phyloP scores from a whole-genome alignment of 352 stramenopile genomes.

The Aphanomyces stellatus region DNA sequence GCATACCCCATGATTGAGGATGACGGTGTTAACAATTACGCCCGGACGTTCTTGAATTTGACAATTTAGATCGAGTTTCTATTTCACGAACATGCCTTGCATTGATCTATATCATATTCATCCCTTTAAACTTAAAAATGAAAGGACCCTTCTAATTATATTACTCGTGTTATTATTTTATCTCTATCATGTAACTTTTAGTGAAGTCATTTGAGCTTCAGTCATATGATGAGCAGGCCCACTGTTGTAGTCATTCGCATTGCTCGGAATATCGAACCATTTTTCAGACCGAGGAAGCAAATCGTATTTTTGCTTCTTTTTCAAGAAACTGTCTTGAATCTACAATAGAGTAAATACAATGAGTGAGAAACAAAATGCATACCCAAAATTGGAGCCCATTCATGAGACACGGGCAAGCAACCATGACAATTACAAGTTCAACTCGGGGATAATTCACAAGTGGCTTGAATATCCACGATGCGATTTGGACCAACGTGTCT shows the following conservation, averaged over 20 bases:
- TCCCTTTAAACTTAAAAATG: neutral
- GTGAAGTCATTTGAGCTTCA: too few species aligned
- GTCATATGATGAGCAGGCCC: too few species aligned
- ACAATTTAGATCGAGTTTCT: constrained; percentile 47
- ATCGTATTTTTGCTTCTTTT: constrained; percentile 36
- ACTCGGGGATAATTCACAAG: constrained; percentile 50
- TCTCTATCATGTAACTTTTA: too few species aligned
- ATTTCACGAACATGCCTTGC: too few species aligned
- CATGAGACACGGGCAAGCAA: constrained; percentile 82
- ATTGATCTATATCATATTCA: neutral
- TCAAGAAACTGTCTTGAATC: constrained; percentile 85
- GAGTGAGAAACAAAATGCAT: neutral
- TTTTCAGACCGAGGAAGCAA: neutral
- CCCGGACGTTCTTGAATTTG: constrained; percentile 90
- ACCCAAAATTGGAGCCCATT: constrained; percentile 75
- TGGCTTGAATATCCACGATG: constrained; percentile 53
- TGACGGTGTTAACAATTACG: constrained; percentile 94
- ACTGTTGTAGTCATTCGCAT: too few species aligned
- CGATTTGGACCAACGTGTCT: constrained; percentile 44
- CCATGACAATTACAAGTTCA: constrained; percentile 81
- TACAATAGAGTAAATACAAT: neutral
- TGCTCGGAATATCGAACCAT: too few species aligned
- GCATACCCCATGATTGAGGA: constrained; percentile 95
- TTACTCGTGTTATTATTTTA: too few species aligned
- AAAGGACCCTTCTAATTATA: neutral